Evolutionary conservation across 192 early-diverging fungal genomes (phyloP).

Genomic region (Backusella luteola): DNA sequence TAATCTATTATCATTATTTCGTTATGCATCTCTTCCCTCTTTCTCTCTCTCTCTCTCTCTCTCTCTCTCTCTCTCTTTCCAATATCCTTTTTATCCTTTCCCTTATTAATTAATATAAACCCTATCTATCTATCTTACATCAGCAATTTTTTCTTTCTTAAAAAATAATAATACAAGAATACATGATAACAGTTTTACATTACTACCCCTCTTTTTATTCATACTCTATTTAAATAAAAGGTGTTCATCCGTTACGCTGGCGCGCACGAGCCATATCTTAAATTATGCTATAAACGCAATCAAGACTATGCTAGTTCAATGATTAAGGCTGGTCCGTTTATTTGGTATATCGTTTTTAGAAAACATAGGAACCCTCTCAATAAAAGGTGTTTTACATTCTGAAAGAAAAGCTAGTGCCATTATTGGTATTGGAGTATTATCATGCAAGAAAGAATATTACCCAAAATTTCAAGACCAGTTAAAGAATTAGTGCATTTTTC

Average conservation of each 20-base stretch:
- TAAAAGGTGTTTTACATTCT: too few relatives aligned
- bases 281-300: too few relatives aligned
- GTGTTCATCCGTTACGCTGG: background rate
- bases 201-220: background rate
- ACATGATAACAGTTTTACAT: background rate
- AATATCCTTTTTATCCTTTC: background rate
- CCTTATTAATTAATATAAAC: background rate
- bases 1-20: background rate
- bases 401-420: too few relatives aligned
- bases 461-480: too few relatives aligned
- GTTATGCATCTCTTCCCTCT: background rate
- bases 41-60: background rate
- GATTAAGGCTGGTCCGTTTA: too few relatives aligned
- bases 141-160: background rate
- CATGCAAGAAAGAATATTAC: too few relatives aligned
- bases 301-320: too few relatives aligned
- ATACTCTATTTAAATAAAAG: background rate
- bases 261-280: background rate
- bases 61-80: background rate
- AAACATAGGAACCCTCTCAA: too few relatives aligned
- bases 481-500: too few relatives aligned
- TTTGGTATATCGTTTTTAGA: too few relatives aligned
- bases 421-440: too few relatives aligned
- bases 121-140: background rate
- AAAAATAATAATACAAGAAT: constrained; percentile 1